A percentile compares a stretch with the other conserved stretches of the same genome.
phyloP scores from a whole-genome alignment of 768 basidiomycete genomes.

The Porpolomopsis calyptriformis region DNA sequence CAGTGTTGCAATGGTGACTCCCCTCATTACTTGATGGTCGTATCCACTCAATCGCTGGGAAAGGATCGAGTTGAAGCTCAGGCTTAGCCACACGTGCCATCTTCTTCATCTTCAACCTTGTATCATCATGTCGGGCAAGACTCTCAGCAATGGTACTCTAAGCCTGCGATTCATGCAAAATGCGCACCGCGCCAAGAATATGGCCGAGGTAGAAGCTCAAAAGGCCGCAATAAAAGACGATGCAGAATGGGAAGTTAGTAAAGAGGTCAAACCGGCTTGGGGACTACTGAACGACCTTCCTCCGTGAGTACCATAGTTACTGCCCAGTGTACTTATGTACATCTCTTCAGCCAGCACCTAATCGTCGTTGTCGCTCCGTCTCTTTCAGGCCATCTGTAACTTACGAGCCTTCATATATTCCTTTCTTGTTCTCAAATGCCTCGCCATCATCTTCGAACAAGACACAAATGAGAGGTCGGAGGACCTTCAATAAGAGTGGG shows the following conservation, averaged over 20 bases:
- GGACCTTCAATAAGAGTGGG: conserved; percentile 44
- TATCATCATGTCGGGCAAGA: conserved; percentile 32
- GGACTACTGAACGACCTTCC: conserved; percentile 15
- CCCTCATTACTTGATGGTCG: too few relatives aligned
- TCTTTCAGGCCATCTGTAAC: conserved; percentile 22
- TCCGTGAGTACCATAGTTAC: conserved; percentile 11
- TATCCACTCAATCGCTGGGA: too few relatives aligned
- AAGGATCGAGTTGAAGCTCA: too few relatives aligned
- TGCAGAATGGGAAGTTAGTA: conserved; percentile 52
- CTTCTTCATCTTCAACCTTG: neutral
- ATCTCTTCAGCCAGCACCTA: conserved; percentile 12
- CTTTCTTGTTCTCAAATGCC: conserved; percentile 43
- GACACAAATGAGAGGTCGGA: conserved; percentile 35
- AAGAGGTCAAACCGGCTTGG: conserved; percentile 47
- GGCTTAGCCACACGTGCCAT: too few relatives aligned
- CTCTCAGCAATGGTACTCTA: conserved; percentile 53
- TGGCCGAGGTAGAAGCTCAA: conserved; percentile 39
- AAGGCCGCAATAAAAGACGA: conserved; percentile 51
- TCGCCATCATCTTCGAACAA: conserved; percentile 10
- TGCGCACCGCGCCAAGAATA: conserved; percentile 44
- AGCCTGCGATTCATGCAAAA: conserved; percentile 68
- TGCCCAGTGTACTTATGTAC: conserved; percentile 2
- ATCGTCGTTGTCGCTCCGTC: too few relatives aligned
- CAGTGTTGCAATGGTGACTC: too few relatives aligned
- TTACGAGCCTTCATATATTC: conserved; percentile 55